Evolutionary conservation across 768 basidiomycete genomes (phyloP), one percentile per base, ranked within the genome.

Genomic region (Gautieria morchelliformis): DNA sequence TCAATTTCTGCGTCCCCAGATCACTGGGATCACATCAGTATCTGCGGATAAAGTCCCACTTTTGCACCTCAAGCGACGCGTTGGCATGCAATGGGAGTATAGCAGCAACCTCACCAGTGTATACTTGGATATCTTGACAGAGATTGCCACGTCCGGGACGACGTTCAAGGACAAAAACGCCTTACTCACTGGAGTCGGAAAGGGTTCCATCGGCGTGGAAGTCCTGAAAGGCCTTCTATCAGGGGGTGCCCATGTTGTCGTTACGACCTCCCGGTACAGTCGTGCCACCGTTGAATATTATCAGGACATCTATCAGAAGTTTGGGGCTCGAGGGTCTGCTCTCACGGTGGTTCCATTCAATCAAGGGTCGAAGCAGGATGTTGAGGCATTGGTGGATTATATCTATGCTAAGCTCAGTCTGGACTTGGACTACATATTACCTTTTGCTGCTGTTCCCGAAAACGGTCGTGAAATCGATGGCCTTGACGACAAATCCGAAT

Each of bases 81-180:
- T 95, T 33, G 96, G 95, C 39, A 81, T 81, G 17, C 86, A 79
- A 64, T 98, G 95, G 93, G 92, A 95, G 67, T 99, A 98, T 75
- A 93, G 90, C 65, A 92, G 89, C 73, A 98, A 98, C 72, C 76
- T 99, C 54, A 98, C 95, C 10, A 82, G 90, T 54, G 89, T 91
- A 22, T 97, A 99, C 71, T 82, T 99, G 62, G 96, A 99, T 66
- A 87, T 99, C 63, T 78, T 99, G 35, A 91, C 94, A 67, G 96
- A 99, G 72, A 98, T 99, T 64, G 96, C 96, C 5, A 97, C 96
- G 0, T 93, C 95, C 5, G 96, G 96, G 12, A 97, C 94, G 1
- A 94, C 93, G 1, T 99, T 98, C 80, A 89, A 95, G 71, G 95
- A 94, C 76, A 99, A 98, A 80, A 98, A 98, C 65, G 96, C 96